These are phyloP conservation scores for Vigna unguiculata DNA, from an alignment of 306 rosid genomes.

Conservation along the genomic window DNA sequence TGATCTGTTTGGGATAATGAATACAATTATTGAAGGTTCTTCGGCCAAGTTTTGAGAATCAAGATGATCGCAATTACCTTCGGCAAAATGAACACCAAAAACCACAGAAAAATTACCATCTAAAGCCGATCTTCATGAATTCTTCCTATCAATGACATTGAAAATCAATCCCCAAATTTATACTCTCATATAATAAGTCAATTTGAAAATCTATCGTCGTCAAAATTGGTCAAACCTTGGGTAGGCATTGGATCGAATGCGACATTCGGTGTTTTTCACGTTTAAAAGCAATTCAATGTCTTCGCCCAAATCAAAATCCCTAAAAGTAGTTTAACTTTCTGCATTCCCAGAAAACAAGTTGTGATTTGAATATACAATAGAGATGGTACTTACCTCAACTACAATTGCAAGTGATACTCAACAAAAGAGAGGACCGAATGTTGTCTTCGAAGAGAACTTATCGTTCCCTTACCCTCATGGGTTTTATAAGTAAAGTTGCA, in stretches of 20 bases:
- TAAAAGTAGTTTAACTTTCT: conserved; percentile 16
- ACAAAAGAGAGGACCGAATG: conserved; percentile 25
- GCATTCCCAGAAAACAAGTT: conserved; percentile 29
- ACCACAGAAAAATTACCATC: conserved; percentile 18
- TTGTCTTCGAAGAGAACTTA: conserved; percentile 3
- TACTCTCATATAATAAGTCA: conserved; percentile 21
- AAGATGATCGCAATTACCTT: not conserved
- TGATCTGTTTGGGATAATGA: conserved; percentile 4
- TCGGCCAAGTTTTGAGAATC: not conserved
- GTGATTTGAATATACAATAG: conserved; percentile 1
- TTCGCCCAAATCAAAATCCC: conserved; percentile 17
- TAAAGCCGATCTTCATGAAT: conserved; percentile 9
- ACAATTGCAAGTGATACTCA: conserved; percentile 5
- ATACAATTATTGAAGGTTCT: conserved; percentile 8
- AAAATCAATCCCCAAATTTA: conserved; percentile 19
- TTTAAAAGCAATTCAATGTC: conserved; percentile 8
- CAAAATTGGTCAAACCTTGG: conserved; percentile 19
- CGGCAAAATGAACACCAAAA: conserved; percentile 3
- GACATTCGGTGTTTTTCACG: not conserved
- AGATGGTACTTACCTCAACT: conserved; percentile 32
- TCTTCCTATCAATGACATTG: not conserved
- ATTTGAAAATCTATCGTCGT: conserved; percentile 13
- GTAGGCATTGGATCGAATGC: not conserved
- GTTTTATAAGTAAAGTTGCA: conserved; percentile 26
- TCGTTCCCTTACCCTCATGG: conserved; percentile 11